A percentile compares a stretch with the other conserved stretches of the same genome.
These are phyloP conservation scores for Aegilops umbellulata DNA, from an alignment of 176 grass and related monocot species.

Conservation along the genomic window DNA sequence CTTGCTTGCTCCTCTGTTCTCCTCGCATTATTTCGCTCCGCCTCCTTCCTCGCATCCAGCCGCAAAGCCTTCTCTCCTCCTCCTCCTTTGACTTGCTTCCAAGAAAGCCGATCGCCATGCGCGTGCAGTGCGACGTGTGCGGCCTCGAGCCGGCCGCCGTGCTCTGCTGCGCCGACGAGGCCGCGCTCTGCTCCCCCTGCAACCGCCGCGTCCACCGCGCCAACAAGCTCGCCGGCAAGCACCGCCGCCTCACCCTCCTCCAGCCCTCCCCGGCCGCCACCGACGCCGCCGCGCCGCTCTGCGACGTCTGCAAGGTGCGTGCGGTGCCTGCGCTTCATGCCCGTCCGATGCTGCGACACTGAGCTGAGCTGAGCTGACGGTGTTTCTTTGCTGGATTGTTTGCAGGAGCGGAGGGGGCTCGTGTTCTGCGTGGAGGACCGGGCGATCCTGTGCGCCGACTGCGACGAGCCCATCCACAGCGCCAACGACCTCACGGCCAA, in stretches of 20 bases:
- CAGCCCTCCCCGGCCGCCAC: not conserved
- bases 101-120: constrained; percentile 37
- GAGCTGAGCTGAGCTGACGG: not conserved
- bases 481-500: constrained; percentile 84
- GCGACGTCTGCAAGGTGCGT: constrained; percentile 78
- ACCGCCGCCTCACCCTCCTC: constrained; percentile 67
- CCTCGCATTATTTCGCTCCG: not conserved
- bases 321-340: not conserved
- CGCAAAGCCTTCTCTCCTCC: not conserved
- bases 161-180: constrained; percentile 92
- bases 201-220: constrained; percentile 74
- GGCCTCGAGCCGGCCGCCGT: constrained; percentile 55
- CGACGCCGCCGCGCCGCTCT: constrained; percentile 27
- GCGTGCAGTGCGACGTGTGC: constrained; percentile 83
- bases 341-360: not conserved
- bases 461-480: constrained; percentile 78
- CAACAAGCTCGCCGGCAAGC: constrained; percentile 82
- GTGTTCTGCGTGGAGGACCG: constrained; percentile 98
- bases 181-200: constrained; percentile 77
- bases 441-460: constrained; percentile 90
- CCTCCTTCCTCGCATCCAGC: not conserved
- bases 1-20: not conserved
- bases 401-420: constrained; percentile 67
- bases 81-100: not conserved
- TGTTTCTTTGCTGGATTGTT: not conserved